Conservation (phyloP, 148 eudicot species). For the Silene uniflora region DNA sequence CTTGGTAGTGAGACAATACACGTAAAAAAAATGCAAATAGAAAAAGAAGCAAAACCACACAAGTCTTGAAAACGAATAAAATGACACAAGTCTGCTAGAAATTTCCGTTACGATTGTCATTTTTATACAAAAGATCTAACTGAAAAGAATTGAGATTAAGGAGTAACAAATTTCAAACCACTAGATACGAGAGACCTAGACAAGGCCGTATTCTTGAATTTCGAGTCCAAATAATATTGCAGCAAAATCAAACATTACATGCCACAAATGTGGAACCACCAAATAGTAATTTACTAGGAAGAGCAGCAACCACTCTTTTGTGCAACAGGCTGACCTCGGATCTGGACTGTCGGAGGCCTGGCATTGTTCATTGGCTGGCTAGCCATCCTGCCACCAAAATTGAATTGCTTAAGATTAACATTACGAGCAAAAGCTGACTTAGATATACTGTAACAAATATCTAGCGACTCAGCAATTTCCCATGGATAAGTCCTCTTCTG, state of each 20-base stretch:
- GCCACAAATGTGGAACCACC: conserved; percentile 26
- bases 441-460: not conserved
- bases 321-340: conserved; percentile 62
- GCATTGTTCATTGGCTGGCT: conserved; percentile 55
- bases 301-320: conserved; percentile 76
- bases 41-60: not conserved
- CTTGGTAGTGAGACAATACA: not conserved
- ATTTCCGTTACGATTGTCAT: conserved; percentile 18
- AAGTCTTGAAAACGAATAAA: not conserved
- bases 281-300: conserved; percentile 20
- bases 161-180: conserved; percentile 28
- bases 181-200: conserved; percentile 21
- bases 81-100: conserved; percentile 14
- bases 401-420: not conserved
- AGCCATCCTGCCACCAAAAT: conserved; percentile 37
- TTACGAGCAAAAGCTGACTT: not conserved
- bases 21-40: not conserved
- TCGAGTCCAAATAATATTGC: conserved; percentile 26
- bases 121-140: conserved; percentile 30
- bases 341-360: conserved; percentile 61
- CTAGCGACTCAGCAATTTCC: not conserved
- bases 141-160: conserved; percentile 23
- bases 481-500: too few species aligned
- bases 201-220: conserved; percentile 17
- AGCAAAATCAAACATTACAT: conserved; percentile 21